Evolutionary conservation across 257 asterid species (phyloP).

Genomic region (Primulina eburnea): DNA sequence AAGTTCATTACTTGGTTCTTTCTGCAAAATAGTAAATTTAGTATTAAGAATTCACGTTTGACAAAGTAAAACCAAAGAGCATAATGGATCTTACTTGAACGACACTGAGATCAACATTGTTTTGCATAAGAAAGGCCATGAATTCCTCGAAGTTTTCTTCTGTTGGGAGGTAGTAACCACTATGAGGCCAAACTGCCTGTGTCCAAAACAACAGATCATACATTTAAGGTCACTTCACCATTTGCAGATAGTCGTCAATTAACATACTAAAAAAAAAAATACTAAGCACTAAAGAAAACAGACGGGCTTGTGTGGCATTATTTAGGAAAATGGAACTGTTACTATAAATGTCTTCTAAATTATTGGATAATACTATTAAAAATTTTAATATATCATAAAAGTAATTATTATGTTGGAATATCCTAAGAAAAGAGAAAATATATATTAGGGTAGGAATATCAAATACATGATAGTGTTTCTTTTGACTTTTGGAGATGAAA

Average conservation of each 20-base stretch:
- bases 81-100: constrained; percentile 50
- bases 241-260: background rate
- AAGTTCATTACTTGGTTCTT: constrained; percentile 53
- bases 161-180: constrained; percentile 95
- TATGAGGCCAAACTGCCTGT: constrained; percentile 96
- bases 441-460: no score
- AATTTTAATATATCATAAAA: background rate
- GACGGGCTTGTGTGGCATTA: background rate
- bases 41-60: background rate
- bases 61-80: background rate
- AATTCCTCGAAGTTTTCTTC: constrained; percentile 84
- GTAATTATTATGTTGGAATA: background rate
- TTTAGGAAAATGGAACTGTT: background rate
- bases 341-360: background rate
- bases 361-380: background rate
- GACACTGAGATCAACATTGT: constrained; percentile 52
- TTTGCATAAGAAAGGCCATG: constrained; percentile 55
- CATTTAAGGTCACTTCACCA: background rate
- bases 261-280: background rate
- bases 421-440: no score
- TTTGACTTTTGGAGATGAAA: background rate
- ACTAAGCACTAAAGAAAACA: background rate
- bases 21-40: constrained; percentile 39
- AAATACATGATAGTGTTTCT: background rate
- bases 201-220: background rate